Evolutionary conservation across 2,329 filamentous ascomycete species (phyloP).

Genomic region (Aspergillus felis): DNA sequence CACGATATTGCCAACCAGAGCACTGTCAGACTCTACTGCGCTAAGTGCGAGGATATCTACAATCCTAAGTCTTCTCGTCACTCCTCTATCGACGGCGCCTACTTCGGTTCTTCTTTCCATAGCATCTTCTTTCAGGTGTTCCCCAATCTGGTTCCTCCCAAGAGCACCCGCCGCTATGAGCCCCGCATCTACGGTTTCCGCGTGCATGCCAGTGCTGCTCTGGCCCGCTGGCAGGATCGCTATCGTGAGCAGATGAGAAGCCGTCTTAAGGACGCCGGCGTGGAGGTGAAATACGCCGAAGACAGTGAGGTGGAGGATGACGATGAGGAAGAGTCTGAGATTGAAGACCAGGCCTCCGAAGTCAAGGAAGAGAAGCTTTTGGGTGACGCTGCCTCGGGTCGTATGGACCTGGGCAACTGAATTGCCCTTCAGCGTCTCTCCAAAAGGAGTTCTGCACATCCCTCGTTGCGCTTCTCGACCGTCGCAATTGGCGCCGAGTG

Average conservation of each 20-base stretch:
- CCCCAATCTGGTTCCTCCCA: conserved; percentile 79
- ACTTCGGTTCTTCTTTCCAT: conserved; percentile 97
- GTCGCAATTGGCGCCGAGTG: neutral
- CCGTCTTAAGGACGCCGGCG: conserved; percentile 62
- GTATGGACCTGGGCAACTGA: conserved; percentile 37
- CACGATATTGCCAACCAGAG: conserved; percentile 83
- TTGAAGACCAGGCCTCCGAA: conserved; percentile 18
- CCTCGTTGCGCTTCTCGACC: neutral
- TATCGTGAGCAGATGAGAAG: conserved; percentile 78
- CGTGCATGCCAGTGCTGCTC: conserved; percentile 81
- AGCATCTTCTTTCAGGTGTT: conserved; percentile 99
- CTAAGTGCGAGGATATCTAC: conserved; percentile 96
- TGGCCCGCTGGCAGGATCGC: conserved; percentile 86
- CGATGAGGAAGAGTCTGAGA: conserved; percentile 41
- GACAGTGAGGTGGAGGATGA: conserved; percentile 60
- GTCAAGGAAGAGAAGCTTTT: conserved; percentile 21
- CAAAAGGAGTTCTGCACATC: neutral
- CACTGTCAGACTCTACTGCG: conserved; percentile 94
- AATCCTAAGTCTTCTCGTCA: conserved; percentile 97
- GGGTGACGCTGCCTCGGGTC: conserved; percentile 30
- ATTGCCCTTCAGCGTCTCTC: neutral
- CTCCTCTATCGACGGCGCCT: conserved; percentile 91
- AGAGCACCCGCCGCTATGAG: conserved; percentile 80
- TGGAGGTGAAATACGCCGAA: conserved; percentile 74
- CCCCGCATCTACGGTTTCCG: conserved; percentile 93